Conservation (phyloP, 768 basidiomycete species). For the Dioszegia crocea region DNA sequence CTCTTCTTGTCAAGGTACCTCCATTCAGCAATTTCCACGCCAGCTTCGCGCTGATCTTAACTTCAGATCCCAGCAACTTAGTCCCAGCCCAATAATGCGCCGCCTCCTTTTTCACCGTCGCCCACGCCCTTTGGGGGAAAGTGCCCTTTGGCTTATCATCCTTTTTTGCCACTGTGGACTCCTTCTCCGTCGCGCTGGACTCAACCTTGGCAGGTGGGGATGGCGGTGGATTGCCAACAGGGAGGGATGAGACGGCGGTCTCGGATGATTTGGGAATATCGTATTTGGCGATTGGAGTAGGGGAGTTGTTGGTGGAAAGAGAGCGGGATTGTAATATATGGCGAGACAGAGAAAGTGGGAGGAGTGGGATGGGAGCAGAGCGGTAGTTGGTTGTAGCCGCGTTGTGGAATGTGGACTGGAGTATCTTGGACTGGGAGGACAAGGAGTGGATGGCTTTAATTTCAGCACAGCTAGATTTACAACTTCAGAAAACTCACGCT, state of each 20-base stretch:
- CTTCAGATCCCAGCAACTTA: conserved; percentile 89
- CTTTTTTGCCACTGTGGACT: conserved; percentile 27
- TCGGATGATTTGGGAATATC: conserved; percentile 10
- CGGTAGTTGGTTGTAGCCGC: neutral
- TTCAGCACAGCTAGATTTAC: neutral
- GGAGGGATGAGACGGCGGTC: conserved; percentile 11
- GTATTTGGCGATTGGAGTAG: conserved; percentile 11
- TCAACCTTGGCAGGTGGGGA: conserved; percentile 19
- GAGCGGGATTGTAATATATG: neutral
- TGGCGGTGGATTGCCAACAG: conserved; percentile 30
- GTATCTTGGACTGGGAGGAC: neutral
- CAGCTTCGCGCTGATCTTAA: conserved; percentile 78
- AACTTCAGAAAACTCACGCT: neutral
- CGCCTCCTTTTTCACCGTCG: conserved; percentile 90
- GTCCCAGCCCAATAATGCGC: conserved; percentile 96
- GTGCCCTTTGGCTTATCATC: conserved; percentile 30
- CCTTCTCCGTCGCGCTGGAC: conserved; percentile 19
- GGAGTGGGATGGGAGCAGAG: conserved; percentile 11
- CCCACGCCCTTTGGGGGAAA: conserved; percentile 65
- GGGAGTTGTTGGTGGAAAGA: conserved; percentile 10
- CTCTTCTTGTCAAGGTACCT: conserved; percentile 82
- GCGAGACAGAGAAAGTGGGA: neutral
- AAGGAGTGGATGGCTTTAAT: neutral
- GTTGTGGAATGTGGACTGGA: neutral
- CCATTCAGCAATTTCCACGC: conserved; percentile 92